phyloP scores from a whole-genome alignment of 768 basidiomycete species.

The Leccinellum rugosiceps region DNA sequence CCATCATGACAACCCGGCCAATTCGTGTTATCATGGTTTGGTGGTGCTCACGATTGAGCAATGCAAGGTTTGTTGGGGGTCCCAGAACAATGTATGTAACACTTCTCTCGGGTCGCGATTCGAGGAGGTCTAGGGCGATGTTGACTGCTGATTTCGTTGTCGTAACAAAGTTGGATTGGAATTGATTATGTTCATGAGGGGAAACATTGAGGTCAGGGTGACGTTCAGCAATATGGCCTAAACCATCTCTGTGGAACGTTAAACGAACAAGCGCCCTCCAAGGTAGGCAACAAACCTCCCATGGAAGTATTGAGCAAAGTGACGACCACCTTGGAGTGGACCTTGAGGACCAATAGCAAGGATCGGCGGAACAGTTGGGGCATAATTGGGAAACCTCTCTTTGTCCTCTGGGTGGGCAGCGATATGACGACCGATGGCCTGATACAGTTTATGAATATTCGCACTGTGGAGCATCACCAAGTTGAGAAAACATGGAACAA shows the following conservation, averaged over 20 bases:
- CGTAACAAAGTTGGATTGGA: conserved; percentile 45
- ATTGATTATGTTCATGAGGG: conserved; percentile 7
- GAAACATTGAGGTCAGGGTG: conserved; percentile 60
- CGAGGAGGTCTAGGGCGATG: conserved; percentile 54
- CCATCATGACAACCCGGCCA: conserved; percentile 84
- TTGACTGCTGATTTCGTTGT: conserved; percentile 48
- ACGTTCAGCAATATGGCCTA: conserved; percentile 54
- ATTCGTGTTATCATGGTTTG: conserved; percentile 53
- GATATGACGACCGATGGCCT: conserved; percentile 59
- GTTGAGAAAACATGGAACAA: neutral
- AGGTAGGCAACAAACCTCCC: conserved; percentile 49
- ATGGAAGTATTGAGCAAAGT: conserved; percentile 84
- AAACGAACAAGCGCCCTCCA: neutral
- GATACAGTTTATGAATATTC: conserved; percentile 77
- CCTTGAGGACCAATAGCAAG: conserved; percentile 60
- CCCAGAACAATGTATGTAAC: conserved; percentile 74
- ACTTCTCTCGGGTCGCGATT: conserved; percentile 45
- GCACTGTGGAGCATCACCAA: conserved; percentile 36
- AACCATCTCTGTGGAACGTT: conserved; percentile 54
- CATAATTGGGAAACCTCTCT: conserved; percentile 61
- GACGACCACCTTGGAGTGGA: conserved; percentile 68
- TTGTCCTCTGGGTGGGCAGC: conserved; percentile 50
- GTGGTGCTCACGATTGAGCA: conserved; percentile 54
- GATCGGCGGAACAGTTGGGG: conserved; percentile 49
- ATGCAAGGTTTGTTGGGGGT: conserved; percentile 78